Conservation (phyloP, 306 rosid genomes). For the barrel medic (Medicago truncatula) region MtrunA17r5.0-ANR NC_053043.1:36564001-36564500, state of each 20-base stretch:
- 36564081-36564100: not conserved
- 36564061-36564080: not conserved
- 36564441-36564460: not conserved
- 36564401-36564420: not conserved
- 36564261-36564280: no score
- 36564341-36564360: not conserved
- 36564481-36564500: slow-evolving; percentile 40
- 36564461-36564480: slow-evolving; percentile 35
- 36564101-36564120: not conserved
- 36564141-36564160: not conserved
- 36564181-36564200: no score
- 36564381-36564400: no score
- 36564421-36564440: slow-evolving; percentile 23
- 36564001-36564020: not conserved
- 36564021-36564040: not conserved
- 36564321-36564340: no score
- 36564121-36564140: not conserved
- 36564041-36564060: not conserved
- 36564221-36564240: no score
- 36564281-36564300: no score
- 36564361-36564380: not conserved
- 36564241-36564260: no score
- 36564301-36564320: no score
- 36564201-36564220: no score
- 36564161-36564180: no score